Evolutionary conservation across 805 yeast species (phyloP), one percentile per base, ranked within the genome.

Genomic region (Candida tammaniensis): DNA sequence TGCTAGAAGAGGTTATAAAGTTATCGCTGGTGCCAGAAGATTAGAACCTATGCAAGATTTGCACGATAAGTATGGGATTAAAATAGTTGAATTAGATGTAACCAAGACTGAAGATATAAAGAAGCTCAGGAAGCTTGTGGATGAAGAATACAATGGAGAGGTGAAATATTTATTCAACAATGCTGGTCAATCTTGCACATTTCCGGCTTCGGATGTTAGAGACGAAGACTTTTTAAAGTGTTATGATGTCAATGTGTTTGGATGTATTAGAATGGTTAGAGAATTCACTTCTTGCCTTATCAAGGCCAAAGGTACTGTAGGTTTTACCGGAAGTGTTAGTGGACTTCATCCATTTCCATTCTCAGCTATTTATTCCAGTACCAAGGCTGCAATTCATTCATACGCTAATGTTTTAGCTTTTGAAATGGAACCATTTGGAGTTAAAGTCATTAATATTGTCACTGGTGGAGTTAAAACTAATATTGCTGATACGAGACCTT

Each of bases 391-490:
- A 0, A 76, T 85, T 38, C 86, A 82, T 44, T 80, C 75, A 45
- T 85, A 78, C 49, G 83, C 86, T 0, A 71, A 75, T 25, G 71
- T 70, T 2, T 59, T 85, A 36, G 73, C 80, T 33, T 51, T 79
- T 17, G 95, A 85, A 55, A 54, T 85, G 71, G 74, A 75, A 51
- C 83, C 86, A 3, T 80, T 82, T 47, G 83, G 73, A 11, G 91
- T 85, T 4, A 67, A 76, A 31, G 91, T 85, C 0, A 64, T 82
- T 40, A 80, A 81, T 47, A 68, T 80, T 9, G 58, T 82, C 25
- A 84, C 93, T 7, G 94, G 94, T 19, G 91, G 85, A 23, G 93
- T 85, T 19, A 60, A 62, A 15, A 82, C 93, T 0, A 68, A 78
- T 37, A 82, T 85, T 46, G 84, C 79, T 0, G 91, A 84, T 46